Conservation (phyloP, 352 stramenopile species). For the Hyaloperonospora arabidopsidis region DNA sequence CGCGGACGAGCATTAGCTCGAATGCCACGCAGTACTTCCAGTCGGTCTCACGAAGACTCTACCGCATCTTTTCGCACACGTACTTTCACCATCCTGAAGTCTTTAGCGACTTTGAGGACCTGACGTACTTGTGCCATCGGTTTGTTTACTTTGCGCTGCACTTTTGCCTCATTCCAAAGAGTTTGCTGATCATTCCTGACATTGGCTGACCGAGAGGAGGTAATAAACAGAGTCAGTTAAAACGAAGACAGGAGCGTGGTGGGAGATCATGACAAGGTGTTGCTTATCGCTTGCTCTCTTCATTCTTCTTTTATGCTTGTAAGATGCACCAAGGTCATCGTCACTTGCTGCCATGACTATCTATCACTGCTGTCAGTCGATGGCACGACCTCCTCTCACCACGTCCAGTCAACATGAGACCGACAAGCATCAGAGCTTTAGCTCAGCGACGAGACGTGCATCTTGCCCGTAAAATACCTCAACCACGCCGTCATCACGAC, state of each 20-base stretch:
- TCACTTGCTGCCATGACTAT: no score
- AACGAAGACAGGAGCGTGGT: no score
- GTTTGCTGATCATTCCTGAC: conserved; percentile 76
- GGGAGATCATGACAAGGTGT: no score
- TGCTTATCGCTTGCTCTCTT: no score
- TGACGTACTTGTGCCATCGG: conserved; percentile 71
- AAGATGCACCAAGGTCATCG: no score
- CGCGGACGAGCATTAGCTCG: conserved; percentile 62
- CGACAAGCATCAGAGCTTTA: no score
- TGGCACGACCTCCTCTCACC: no score
- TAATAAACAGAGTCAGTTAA: not conserved
- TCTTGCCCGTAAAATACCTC: not conserved
- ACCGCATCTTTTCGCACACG: conserved; percentile 83
- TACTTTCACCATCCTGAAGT: conserved; percentile 75
- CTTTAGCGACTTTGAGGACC: conserved; percentile 67
- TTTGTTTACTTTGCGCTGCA: conserved; percentile 78
- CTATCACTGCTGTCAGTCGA: no score
- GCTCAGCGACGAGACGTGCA: not conserved
- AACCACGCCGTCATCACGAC: conserved; percentile 29
- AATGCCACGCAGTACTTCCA: conserved; percentile 84
- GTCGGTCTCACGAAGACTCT: conserved; percentile 67
- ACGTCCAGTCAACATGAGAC: no score
- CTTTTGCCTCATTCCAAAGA: conserved; percentile 78
- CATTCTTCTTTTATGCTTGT: no score
- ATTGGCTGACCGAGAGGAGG: conserved; percentile 26